Evolutionary conservation across 495 filamentous ascomycete genomes (phyloP), one percentile per base, ranked within the genome.

Genomic region (Jackrogersella multiformis): DNA sequence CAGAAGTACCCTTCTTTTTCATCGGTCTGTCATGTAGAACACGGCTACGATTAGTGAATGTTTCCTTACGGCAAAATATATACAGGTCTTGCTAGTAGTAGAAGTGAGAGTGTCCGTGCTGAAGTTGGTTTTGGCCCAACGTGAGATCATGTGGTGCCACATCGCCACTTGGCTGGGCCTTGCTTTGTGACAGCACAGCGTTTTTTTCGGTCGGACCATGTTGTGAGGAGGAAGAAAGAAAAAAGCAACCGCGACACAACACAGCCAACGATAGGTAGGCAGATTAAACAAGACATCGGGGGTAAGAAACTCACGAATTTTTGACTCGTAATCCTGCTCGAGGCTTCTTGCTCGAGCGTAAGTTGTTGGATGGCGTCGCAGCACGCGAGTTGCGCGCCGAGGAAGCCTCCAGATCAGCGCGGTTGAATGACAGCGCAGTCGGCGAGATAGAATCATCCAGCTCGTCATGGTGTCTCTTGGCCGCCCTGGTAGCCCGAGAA

Each of bases 251-350:
- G 38, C 28, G 52, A 64, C 61, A 41, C 42, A 41, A 38, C 57
- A 54, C 36, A 18, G 34, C 54, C 46, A 49, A 38, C 44, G 23
- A 60, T 23, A 53, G 35, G 42, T 32, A 56, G 36, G n/a, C n/a
- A 28, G 52, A 52, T 39, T 20, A 26, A 21, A 12, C 1, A 45
- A 12, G 12, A 60, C 21, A 30, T 56, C 60, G 24, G 7, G 41
- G 52, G 21, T 52, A 69, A 30, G 24, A 45, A 60, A 88, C 88
- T 86, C 80, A 91, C 88, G 88, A 91, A 68, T 80, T 87, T 79
- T 90, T 91, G 61, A 89, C 83, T 44, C 87, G 84, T 58, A 88
- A 80, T 56, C 85, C 81, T 46, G 80, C 83, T 66, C 85, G 84
- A 15, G 76, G 68, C 67, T 81, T 86, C 77, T 88, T 88, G 60